Evolutionary conservation across 805 yeast genomes (phyloP).

Genomic region (Saccharomycopsis babjevae): DNA sequence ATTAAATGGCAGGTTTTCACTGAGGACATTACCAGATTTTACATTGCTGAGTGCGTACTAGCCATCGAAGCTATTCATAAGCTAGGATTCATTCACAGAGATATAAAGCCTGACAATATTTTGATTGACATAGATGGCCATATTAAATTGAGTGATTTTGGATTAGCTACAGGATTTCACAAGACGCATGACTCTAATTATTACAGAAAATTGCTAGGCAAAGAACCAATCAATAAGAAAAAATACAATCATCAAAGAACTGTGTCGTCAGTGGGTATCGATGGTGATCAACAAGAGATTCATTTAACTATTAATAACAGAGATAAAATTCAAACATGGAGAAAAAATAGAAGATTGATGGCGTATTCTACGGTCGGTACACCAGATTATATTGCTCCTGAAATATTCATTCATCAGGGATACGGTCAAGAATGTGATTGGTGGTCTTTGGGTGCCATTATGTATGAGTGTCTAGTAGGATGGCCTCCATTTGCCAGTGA

Average conservation of each 20-base stretch:
- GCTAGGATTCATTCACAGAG: slow-evolving; percentile 91
- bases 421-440: slow-evolving; percentile 96
- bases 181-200: slow-evolving; percentile 87
- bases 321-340: slow-evolving; percentile 94
- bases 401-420: slow-evolving; percentile 84
- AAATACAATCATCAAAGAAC: slow-evolving; percentile 49
- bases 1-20: slow-evolving; percentile 90
- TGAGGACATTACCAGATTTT: slow-evolving; percentile 85
- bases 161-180: slow-evolving; percentile 83
- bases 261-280: slow-evolving; percentile 70
- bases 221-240: slow-evolving; percentile 25
- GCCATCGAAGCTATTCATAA: slow-evolving; percentile 93
- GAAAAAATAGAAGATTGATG: slow-evolving; percentile 83
- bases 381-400: slow-evolving; percentile 94
- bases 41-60: slow-evolving; percentile 92
- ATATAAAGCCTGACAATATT: slow-evolving; percentile 94
- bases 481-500: slow-evolving; percentile 98
- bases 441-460: slow-evolving; percentile 96
- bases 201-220: slow-evolving; percentile 71
- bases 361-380: slow-evolving; percentile 96
- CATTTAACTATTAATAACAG: slow-evolving; percentile 91
- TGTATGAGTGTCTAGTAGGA: slow-evolving; percentile 92
- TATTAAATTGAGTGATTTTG: slow-evolving; percentile 64
- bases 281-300: slow-evolving; percentile 37
- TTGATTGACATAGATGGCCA: slow-evolving; percentile 72